Evolutionary conservation across 306 rosid species (phyloP).

Genomic region (Phaseolus lunatus): DNA sequence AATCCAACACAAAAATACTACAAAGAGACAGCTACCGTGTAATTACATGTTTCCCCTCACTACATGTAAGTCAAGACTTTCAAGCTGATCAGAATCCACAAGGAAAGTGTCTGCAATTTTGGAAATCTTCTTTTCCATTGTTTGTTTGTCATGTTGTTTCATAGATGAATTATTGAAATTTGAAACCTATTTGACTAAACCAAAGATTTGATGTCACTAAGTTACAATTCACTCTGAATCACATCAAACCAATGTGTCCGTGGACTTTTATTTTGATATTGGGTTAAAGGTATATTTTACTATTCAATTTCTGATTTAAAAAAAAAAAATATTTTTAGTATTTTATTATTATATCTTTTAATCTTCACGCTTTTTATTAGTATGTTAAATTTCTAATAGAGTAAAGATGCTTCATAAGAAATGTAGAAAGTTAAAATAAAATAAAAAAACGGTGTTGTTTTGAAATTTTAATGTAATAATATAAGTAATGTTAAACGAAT

Average conservation of each 20-base stretch:
- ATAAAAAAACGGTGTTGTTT: too few species aligned
- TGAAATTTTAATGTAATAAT: background rate
- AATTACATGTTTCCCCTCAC: conserved; percentile 46
- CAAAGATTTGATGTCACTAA: conserved; percentile 6
- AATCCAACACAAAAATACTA: conserved; percentile 49
- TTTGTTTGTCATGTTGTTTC: background rate
- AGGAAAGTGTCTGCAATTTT: background rate
- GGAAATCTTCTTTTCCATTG: background rate
- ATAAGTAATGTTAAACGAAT: background rate
- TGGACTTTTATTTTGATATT: too few species aligned
- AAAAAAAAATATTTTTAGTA: too few species aligned
- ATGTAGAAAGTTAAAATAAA: too few species aligned
- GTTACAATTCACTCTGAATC: conserved; percentile 14
- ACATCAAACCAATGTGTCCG: background rate
- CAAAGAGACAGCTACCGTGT: conserved; percentile 9
- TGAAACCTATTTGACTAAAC: background rate
- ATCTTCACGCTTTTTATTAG: too few species aligned
- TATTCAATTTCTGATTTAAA: too few species aligned
- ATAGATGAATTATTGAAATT: background rate
- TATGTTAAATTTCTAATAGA: too few species aligned
- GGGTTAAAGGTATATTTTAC: too few species aligned
- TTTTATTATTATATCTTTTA: too few species aligned
- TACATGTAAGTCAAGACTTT: conserved; percentile 18
- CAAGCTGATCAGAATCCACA: conserved; percentile 11
- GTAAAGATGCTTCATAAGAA: too few species aligned